Base-by-base conservation (phyloP, 2,329 filamentous ascomycete species). In the Diplodia intermedia region DNA sequence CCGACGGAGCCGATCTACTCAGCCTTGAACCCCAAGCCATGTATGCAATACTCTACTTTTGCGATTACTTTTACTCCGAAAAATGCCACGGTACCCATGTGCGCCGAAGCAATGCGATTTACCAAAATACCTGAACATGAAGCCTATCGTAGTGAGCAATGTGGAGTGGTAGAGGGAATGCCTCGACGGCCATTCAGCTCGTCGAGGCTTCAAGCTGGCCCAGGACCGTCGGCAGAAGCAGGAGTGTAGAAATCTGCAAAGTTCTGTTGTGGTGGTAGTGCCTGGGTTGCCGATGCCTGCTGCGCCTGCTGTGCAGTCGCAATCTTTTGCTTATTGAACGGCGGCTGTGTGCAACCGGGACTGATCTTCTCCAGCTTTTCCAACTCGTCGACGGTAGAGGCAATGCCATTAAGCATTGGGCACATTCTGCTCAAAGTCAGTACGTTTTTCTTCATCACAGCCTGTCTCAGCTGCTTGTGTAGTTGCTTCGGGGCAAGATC, bases 361-460 rank as follows among this genome's bases (percentile, higher is more conserved):
- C 40, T 67, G 20, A 54, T 40, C n/a, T 38, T 57, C n/a, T 67
- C 65, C 40, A 67, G 8, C 12, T 52, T 52, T 11, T 67, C 65
- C 54, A 67, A 53, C 47, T 67, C 65, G 18, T 67, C 65, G 8
- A 67, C 49, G 12, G 65, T 67, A 15, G 65, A 49, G 2, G 60
- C 60, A 11, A 60, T 66, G 26, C 53, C 53, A 36, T 69, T 69
- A 33, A 69, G 67, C 67, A 69, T 66, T 23, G 67, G 67, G 20
- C 67, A 69, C 52, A 69, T 60, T 29, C 65, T 66, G 12, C n/a
- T 50, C 3, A 50, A 20, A 18, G 40, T 66, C 40, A 66, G 65
- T 23, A 12, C n/a, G 23, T 26, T 23, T 18, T 18, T 23, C 8
- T 40, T n/a, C 23, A 36, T 47, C n/a, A 47, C 43, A 7, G 43